Evolutionary conservation across 331 rosid genomes (phyloP).

Genomic region (Rosa hybrid): DNA sequence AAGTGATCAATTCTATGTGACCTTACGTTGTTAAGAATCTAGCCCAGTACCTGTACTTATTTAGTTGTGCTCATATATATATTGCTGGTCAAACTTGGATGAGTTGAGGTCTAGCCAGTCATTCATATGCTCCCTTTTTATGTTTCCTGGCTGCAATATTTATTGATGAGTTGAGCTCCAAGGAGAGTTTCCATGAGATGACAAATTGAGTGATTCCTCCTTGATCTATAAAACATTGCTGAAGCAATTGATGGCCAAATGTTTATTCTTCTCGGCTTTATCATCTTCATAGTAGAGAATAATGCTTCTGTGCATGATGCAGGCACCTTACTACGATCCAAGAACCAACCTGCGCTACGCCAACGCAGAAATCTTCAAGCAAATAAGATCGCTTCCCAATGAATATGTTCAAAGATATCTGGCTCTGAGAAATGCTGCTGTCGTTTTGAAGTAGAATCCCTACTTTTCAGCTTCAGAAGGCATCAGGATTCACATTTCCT

Average conservation of each 20-base stretch:
- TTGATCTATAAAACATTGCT: not conserved
- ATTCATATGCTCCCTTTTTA: conserved; percentile 9
- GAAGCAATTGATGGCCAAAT: not conserved
- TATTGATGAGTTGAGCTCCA: not conserved
- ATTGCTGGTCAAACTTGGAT: not conserved
- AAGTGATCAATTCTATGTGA: not conserved
- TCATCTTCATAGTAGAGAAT: not conserved
- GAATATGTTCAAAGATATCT: conserved; percentile 87
- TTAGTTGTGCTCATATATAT: not conserved
- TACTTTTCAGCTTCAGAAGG: conserved; percentile 1
- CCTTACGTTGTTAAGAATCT: not conserved
- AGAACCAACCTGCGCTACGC: conserved; percentile 87
- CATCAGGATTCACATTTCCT: not conserved
- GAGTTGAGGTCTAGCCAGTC: not conserved
- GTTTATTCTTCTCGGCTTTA: not conserved
- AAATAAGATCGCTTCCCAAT: conserved; percentile 73
- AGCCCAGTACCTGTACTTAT: not conserved
- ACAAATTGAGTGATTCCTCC: not conserved
- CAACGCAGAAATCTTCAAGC: conserved; percentile 79
- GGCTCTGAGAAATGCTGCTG: conserved; percentile 78
- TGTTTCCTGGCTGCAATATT: not conserved
- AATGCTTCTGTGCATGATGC: conserved; percentile 36
- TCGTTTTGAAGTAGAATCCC: conserved; percentile 57
- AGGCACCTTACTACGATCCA: conserved; percentile 94
- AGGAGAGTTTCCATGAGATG: not conserved